Conservation (phyloP, 768 basidiomycete species). For the Pisolithus albus region DNA sequence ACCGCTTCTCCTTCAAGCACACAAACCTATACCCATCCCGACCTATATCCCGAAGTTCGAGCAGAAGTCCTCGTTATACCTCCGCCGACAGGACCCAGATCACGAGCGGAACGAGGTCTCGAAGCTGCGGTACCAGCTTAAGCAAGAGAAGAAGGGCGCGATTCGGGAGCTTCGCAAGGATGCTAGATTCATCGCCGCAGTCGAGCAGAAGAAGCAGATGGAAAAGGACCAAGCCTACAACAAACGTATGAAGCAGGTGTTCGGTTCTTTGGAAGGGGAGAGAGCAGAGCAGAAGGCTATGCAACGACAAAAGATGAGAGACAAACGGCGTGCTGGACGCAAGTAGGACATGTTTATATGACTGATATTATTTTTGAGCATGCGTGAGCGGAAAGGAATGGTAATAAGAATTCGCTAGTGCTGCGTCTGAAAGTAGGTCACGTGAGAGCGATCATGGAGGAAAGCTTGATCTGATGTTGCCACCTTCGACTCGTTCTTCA, state of each 20-base stretch:
- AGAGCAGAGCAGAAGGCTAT: constrained; percentile 91
- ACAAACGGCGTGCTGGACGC: constrained; percentile 70
- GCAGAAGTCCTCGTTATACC: constrained; percentile 60
- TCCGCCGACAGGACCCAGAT: constrained; percentile 84
- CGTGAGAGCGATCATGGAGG: too few species aligned
- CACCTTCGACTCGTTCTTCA: constrained; percentile 7
- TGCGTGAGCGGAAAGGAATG: too few species aligned
- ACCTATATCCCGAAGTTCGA: constrained; percentile 95
- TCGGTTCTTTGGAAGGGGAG: constrained; percentile 73
- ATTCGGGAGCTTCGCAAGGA: constrained; percentile 96
- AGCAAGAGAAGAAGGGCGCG: constrained; percentile 95
- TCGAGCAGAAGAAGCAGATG: constrained; percentile 75
- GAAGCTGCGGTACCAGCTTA: constrained; percentile 83
- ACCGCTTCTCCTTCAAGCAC: constrained; percentile 81
- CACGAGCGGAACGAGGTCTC: constrained; percentile 79
- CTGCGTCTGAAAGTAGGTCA: background rate
- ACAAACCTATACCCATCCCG: constrained; percentile 94
- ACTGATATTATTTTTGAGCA: background rate
- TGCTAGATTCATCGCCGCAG: constrained; percentile 83
- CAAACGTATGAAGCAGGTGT: constrained; percentile 77
- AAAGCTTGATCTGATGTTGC: too few species aligned
- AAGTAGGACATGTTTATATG: constrained; percentile 35
- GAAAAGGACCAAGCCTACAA: constrained; percentile 82
- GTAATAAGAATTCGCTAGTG: too few species aligned
- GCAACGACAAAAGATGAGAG: constrained; percentile 75